Base-by-base conservation (phyloP, 1,284 basidiomycete species). In the Cystobasidiaceae sp. region DNA sequence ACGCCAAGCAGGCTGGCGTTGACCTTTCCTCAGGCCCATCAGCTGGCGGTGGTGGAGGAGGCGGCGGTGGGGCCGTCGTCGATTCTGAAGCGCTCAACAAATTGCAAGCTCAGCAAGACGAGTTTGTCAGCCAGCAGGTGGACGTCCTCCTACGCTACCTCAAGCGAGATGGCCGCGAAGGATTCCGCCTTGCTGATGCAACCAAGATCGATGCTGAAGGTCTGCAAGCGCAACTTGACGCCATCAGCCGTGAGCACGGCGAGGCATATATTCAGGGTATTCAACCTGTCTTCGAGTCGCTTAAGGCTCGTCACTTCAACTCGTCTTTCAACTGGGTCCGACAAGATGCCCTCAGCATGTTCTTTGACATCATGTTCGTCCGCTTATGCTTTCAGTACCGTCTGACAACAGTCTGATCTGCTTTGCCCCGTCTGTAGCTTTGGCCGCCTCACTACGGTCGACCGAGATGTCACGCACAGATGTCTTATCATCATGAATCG, bases 251-350 rank as follows among this genome's bases (percentile, higher is more conserved):
- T 74, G 94, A 93, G 78, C 92, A 96, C 71, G 91, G 96, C 28
- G 93, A 97, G 71, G 77, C 82, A 0, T 98, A 98, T 79, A 82
- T 97, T 69, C 89, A 96, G 65, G 94, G 94, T 49, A 96, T 98
- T 70, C 86, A 93, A 75, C 93, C 94, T 17, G 82, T 84, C 66
- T 98, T 98, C 79, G 90, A 93, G 74, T 86, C 90, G 2, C 82
- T 94, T 76, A 98, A 98, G 79, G 94, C 93, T 19, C 89, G 96
- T 55, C 90, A 89, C 75, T 98, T 98, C 81, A 93, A 97, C 77
- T 97, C 93, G 9, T 92, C 88, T 11, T 98, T 94, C 94, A 98
- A 98, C 78, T 98, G 94, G 96, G 93, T 90, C 56, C 87, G 94
- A 71, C 75, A 76, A 62, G 92, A 94, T 70, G 90, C 93, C 27